phyloP scores from a whole-genome alignment of 257 asterid species.

The Capsicum pubescens region DNA sequence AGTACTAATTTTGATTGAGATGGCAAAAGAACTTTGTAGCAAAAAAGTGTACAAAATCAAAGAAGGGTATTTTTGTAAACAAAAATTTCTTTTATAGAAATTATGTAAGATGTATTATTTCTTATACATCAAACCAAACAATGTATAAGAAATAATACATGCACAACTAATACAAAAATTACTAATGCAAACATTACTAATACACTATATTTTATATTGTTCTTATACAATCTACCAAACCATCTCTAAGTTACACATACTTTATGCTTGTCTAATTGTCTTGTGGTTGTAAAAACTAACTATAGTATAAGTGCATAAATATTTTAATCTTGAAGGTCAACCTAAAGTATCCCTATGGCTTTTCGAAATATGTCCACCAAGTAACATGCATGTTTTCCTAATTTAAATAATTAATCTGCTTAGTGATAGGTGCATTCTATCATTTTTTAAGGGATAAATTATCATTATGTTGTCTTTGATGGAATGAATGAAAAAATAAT shows the following conservation, averaged over 20 bases:
- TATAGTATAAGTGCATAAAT: background rate
- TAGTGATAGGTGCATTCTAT: background rate
- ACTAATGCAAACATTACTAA: no score
- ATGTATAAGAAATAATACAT: no score
- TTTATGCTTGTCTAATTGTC: background rate
- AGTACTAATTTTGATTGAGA: no score
- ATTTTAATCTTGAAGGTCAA: background rate
- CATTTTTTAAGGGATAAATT: background rate
- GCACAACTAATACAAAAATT: no score
- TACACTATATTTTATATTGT: no score
- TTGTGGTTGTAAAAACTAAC: background rate
- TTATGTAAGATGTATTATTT: no score
- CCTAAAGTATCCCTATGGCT: constrained; percentile 2
- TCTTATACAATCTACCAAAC: no score
- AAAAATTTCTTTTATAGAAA: no score
- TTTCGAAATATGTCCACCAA: background rate
- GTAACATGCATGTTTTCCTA: background rate
- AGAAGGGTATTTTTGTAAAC: no score
- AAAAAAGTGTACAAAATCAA: no score
- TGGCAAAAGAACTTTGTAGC: no score
- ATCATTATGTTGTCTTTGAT: background rate
- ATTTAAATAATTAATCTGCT: background rate
- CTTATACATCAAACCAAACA: no score
- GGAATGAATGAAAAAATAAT: background rate
- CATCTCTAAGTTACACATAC: background rate